phyloP scores from a whole-genome alignment of 805 yeast genomes.

The Saccharomycopsis oosterbeekiorum region DNA sequence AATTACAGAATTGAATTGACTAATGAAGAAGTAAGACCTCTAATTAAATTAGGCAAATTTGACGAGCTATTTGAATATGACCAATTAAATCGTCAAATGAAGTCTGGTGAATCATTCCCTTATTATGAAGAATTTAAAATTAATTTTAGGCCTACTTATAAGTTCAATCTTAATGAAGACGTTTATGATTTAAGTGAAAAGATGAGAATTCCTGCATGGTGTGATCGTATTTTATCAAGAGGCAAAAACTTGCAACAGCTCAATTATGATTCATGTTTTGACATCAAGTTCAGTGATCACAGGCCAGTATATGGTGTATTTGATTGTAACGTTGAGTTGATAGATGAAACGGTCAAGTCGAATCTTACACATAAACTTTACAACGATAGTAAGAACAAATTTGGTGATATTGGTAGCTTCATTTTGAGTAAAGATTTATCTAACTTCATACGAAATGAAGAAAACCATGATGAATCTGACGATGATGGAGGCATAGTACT shows the following conservation, averaged over 20 bases:
- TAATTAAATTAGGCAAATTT: constrained; percentile 40
- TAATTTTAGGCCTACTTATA: constrained; percentile 83
- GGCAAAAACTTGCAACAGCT: constrained; percentile 50
- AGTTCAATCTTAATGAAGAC: constrained; percentile 79
- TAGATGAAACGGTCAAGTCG: constrained; percentile 48
- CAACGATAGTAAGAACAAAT: constrained; percentile 37
- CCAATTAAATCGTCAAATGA: constrained; percentile 71
- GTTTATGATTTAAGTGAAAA: constrained; percentile 85
- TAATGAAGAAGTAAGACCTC: constrained; percentile 56
- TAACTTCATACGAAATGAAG: constrained; percentile 20
- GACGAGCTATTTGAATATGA: constrained; percentile 55
- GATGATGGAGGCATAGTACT: constrained; percentile 28
- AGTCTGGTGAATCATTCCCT: constrained; percentile 67
- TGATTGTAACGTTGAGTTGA: constrained; percentile 49
- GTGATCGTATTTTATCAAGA: constrained; percentile 74
- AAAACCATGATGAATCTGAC: constrained; percentile 22
- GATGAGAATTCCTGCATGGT: constrained; percentile 94
- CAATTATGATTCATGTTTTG: constrained; percentile 48
- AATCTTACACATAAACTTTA: constrained; percentile 46
- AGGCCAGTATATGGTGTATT: constrained; percentile 78
- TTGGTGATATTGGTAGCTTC: constrained; percentile 33
- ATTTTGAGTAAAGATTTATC: constrained; percentile 11
- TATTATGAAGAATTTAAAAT: constrained; percentile 76
- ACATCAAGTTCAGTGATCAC: constrained; percentile 73
- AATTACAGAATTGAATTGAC: constrained; percentile 72